A percentile compares a stretch with the other conserved stretches of the same genome.
Conservation (phyloP, 2,329 filamentous ascomycete genomes). For the Nemania sp. region DNA sequence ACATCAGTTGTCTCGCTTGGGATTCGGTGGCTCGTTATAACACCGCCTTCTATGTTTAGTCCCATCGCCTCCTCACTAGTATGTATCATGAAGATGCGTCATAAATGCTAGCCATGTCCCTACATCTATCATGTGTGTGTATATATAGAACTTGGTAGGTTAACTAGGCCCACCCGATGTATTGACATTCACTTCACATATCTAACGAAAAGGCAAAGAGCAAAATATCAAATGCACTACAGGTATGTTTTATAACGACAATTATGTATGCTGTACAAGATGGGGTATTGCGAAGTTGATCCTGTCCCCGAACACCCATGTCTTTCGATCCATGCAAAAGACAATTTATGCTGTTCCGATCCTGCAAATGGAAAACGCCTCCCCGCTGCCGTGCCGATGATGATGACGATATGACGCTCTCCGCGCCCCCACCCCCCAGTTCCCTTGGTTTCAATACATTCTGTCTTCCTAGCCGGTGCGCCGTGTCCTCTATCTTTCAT, state of each 20-base stretch:
- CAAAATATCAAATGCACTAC: neutral
- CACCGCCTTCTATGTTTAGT: neutral
- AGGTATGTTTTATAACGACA: neutral
- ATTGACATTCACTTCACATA: neutral
- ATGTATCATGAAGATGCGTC: neutral
- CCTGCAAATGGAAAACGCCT: constrained; percentile 3
- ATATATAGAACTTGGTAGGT: neutral
- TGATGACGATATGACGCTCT: neutral
- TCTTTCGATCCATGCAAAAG: neutral
- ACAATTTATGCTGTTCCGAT: neutral
- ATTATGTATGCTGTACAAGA: neutral
- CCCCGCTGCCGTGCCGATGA: neutral
- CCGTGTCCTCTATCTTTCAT: neutral
- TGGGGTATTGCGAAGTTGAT: constrained; percentile 1
- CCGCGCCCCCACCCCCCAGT: neutral
- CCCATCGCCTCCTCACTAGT: neutral
- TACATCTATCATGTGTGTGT: neutral
- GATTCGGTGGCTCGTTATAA: neutral
- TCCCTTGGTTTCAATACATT: constrained; percentile 4
- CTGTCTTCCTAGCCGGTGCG: constrained; percentile 1
- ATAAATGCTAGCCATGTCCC: neutral
- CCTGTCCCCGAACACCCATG: constrained; percentile 1
- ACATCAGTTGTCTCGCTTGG: too few species aligned
- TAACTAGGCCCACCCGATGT: too few species aligned
- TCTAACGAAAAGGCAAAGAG: neutral